Base-by-base conservation (phyloP, 805 yeast genomes). In the Yamadazyma akitaensis region DNA sequence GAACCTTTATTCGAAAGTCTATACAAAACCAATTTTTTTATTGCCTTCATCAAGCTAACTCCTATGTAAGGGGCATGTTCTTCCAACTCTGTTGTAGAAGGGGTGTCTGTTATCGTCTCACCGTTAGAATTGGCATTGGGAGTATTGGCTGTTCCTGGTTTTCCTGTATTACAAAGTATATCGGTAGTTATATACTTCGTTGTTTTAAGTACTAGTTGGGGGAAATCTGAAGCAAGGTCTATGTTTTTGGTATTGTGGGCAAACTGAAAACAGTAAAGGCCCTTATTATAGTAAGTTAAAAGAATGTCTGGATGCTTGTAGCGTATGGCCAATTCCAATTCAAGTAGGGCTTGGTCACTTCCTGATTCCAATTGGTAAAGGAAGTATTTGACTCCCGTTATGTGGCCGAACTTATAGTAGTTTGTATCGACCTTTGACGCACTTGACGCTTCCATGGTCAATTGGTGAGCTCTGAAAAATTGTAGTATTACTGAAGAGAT, bases 261-360 rank as follows among this genome's bases (percentile, higher is more conserved):
- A 42, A 72, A 59, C 17, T 57, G 55, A 46, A 72, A 72, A 47
- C 62, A 58, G 55, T 64, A 72, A 12, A 72, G 54, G 32, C 62
- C 58, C 47, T 72, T 72, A 53, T 70, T 70, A 55, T 70, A 70
- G 54, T 72, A 72, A 6, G 74, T 64, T 16, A 71, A 42, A 17
- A 72, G 58, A n/a, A 68, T 62, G 42, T 60, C 58, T 12, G 77
- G 77, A 44, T 68, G 54, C 19, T 58, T 54, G 49, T 59, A 54
- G 35, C 77, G 61, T 43, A 71, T 67, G 38, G 50, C 51, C 17
- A 72, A 57, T 49, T 72, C 77, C 37, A 69, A 51, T 47, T 72
- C 76, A 6, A 72, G 50, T 13, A 71, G 60, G n/a, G 61, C 56
- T 52, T 69, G 76, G 50, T 72, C 76, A 52, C 56, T 60, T 32